A percentile compares a stretch with the other conserved stretches of the same genome.
phyloP scores from a whole-genome alignment of 345 rosid species.

The Acer saccharum region DNA sequence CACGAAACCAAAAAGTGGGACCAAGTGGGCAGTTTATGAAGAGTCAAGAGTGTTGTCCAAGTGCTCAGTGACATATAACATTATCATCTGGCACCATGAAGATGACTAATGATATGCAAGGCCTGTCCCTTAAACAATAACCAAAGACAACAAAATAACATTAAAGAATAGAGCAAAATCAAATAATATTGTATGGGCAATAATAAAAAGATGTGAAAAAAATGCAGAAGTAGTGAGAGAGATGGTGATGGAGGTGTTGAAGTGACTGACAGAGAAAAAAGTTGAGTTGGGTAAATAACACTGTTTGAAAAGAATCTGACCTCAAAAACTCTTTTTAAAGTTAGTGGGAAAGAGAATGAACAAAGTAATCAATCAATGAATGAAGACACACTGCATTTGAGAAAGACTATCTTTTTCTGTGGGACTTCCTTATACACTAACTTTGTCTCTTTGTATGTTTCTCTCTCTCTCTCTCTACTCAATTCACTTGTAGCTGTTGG shows the following conservation, averaged over 20 bases:
- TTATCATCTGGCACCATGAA: constrained; percentile 10
- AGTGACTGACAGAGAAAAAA: background rate
- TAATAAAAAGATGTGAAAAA: background rate
- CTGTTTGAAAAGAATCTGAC: constrained; percentile 28
- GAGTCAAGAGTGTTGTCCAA: background rate
- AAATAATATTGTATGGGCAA: background rate
- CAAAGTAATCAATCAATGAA: background rate
- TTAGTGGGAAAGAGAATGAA: too few relatives aligned
- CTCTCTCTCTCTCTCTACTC: constrained; percentile 8
- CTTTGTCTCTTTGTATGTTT: constrained; percentile 3
- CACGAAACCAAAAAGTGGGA: background rate
- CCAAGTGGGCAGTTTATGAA: constrained; percentile 4
- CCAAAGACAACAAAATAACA: background rate
- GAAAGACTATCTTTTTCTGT: background rate
- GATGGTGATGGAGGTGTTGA: background rate
- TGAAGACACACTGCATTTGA: background rate
- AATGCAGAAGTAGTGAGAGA: background rate
- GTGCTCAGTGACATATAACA: constrained; percentile 13
- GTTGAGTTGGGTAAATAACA: background rate
- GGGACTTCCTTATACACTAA: constrained; percentile 5
- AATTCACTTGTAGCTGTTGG: constrained; percentile 18
- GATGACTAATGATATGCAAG: constrained; percentile 13
- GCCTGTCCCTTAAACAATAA: constrained; percentile 10
- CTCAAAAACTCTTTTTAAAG: constrained; percentile 8
- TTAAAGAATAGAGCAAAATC: background rate